Evolutionary conservation across 1,284 basidiomycete species (phyloP), one percentile per base, ranked within the genome.

Genomic region (Cutaneotrichosporon mucoides): DNA sequence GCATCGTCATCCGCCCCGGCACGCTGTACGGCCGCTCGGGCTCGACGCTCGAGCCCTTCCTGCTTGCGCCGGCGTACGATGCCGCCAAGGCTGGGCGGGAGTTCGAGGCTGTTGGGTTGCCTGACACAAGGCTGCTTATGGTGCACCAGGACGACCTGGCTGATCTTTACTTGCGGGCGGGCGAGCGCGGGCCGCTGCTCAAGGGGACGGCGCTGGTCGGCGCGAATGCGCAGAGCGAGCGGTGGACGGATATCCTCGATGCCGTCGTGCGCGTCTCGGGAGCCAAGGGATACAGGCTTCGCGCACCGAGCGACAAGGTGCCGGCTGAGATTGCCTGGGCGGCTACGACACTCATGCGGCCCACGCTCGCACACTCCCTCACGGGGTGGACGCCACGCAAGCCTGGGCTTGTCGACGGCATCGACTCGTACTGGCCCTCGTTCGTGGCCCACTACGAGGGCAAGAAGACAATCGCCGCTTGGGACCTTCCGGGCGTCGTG

Each of bases 131-230:
- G 8, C 75, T 77, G 12, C 66, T 79, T n/a, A 63, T 79, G 6
- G 73, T 84, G 37, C 84, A 85, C 68, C 68, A 70, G 43, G 83
- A 84, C 65, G 84, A 84, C 68, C 70, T 83, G 34, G 83, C 82
- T 6, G 81, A 83, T 53, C 64, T 82, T 38, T 83, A 81, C 63
- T 49, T 83, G 13, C 70, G 79, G 1, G 78, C 76, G 2, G 79
- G 78, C 6, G 83, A 84, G 71, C 68, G 74, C 45, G 79, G 73
- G 7, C 66, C 73, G 5, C 55, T 81, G 3, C 65, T 79, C 15
- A 69, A 73, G 1, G 83, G 83, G 5, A 66, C 75, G 55, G 78
- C 81, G 13, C 81, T 85, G 70, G 79, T 82, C 55, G 81, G 74
- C 2, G 68, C 79, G 42, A 84, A 84, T 66, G 75, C 79, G 40